Base-by-base conservation (phyloP, 495 filamentous ascomycete species). In the Xylaria bambusicola region DNA sequence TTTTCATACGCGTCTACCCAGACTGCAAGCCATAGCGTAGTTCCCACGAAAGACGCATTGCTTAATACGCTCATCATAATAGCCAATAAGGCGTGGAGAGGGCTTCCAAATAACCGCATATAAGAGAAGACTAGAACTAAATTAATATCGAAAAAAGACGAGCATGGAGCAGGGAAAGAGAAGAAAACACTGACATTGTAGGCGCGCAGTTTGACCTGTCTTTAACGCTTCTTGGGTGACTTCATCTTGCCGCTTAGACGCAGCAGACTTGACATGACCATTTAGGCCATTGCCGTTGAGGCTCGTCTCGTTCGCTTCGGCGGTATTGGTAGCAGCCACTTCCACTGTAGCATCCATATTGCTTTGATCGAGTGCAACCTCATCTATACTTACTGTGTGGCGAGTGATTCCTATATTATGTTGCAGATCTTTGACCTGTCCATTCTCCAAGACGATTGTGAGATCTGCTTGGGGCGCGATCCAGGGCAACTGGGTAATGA, bases 1-100 rank as follows among this genome's bases (percentile, higher is more conserved):
- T 64, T 65, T 15, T 62, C 69, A 33, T 76, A 75, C 6, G 75
- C 72, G 18, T 87, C 82, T 9, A 80, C 82, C 49, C 90, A 77
- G n/a, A 82, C 60, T 12, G 76, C 68, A 36, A 81, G 71, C 70
- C 77, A 79, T 38, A 76, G 62, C 26, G 70, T 65, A 0, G 66
- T 69, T 17, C 60, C 66, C 20, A 77, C 61, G 35, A 70, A 66
- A 6, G 67, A 58, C 10, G 59, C 63, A 12, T 67, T 70, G 38
- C 60, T 59, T 8, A 75, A 52, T n/a, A 70, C 26, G 23, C 62
- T 70, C 61, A 65, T 67, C 15, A 59, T 4, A 7, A 76, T 60
- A 40, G 71, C 60, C 31, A 73, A 56, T 18, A 69, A 23, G 10
- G 66, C 69, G 26, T 74, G 72, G 7, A 69, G 38, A 2, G 67